Evolutionary conservation across 2,329 filamentous ascomycete species (phyloP).

Genomic region (Nannizziopsis arthrosporioides): DNA sequence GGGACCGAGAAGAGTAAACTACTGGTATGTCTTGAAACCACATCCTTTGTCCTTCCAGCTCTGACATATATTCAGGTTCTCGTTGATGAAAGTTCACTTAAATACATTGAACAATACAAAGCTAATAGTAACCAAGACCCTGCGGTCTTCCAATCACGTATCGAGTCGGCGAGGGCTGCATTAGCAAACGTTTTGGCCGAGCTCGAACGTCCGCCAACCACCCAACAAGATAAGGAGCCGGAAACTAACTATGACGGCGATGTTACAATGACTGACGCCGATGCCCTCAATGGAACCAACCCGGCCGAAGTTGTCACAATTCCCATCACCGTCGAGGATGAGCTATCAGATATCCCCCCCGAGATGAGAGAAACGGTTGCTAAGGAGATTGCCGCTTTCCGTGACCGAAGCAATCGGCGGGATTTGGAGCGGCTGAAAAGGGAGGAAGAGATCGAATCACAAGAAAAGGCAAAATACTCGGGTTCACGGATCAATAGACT

Average conservation of each 20-base stretch:
- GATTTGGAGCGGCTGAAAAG: slow-evolving; percentile 77
- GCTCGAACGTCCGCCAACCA: slow-evolving; percentile 55
- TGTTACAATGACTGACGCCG: slow-evolving; percentile 53
- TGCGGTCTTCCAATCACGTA: slow-evolving; percentile 51
- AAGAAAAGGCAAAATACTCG: slow-evolving; percentile 64
- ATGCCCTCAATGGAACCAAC: slow-evolving; percentile 44
- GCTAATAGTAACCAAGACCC: slow-evolving; percentile 53
- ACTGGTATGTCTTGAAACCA: slow-evolving; percentile 38
- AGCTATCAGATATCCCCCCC: slow-evolving; percentile 85
- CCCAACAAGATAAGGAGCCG: slow-evolving; percentile 34
- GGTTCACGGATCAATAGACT: slow-evolving; percentile 53
- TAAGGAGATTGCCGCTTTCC: slow-evolving; percentile 84
- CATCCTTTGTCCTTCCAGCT: slow-evolving; percentile 6
- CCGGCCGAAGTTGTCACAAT: slow-evolving; percentile 82
- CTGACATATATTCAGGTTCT: slow-evolving; percentile 39
- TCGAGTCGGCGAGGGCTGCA: slow-evolving; percentile 57
- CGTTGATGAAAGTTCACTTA: slow-evolving; percentile 69
- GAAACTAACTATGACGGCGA: slow-evolving; percentile 55
- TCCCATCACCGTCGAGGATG: slow-evolving; percentile 75
- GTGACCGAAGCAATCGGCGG: slow-evolving; percentile 76
- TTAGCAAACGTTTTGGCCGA: slow-evolving; percentile 58
- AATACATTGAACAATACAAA: slow-evolving; percentile 75
- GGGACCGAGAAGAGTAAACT: slow-evolving; percentile 58
- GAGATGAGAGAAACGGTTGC: slow-evolving; percentile 95
- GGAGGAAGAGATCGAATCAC: slow-evolving; percentile 85